Percentiles rank a stretch among this genome's conserved stretches.
Conservation (phyloP, 208 protist genomes). For the Wallacemonas collosoma region DNA sequence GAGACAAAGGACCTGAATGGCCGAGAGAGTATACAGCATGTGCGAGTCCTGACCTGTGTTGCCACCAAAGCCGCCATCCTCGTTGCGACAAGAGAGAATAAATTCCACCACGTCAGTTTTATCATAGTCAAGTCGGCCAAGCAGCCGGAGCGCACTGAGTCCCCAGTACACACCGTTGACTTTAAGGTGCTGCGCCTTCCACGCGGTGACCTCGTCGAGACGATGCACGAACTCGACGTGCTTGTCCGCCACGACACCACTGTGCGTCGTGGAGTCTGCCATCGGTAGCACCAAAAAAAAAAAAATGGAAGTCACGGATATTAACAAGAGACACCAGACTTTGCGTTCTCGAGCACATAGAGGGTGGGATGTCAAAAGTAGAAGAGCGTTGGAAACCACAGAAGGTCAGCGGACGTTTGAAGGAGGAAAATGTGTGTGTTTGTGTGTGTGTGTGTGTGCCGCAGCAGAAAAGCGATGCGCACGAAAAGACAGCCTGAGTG, state of each 20-base stretch:
- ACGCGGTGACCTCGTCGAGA: slow-evolving; percentile 85
- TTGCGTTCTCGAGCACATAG: too few relatives aligned
- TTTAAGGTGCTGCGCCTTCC: slow-evolving; percentile 96
- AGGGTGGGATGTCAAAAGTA: too few relatives aligned
- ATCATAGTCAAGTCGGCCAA: slow-evolving; percentile 80
- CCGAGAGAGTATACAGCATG: slow-evolving; percentile 98
- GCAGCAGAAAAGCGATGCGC: too few relatives aligned
- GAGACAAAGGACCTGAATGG: slow-evolving; percentile 94
- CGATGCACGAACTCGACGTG: slow-evolving; percentile 79
- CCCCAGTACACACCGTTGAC: slow-evolving; percentile 98
- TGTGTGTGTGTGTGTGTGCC: too few relatives aligned
- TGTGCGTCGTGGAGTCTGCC: too few relatives aligned
- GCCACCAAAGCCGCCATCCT: slow-evolving; percentile 97
- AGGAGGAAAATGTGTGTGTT: too few relatives aligned
- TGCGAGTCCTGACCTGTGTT: slow-evolving; percentile 97
- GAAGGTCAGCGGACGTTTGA: too few relatives aligned
- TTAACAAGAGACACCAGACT: too few relatives aligned
- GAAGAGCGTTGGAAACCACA: too few relatives aligned
- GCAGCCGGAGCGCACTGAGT: slow-evolving; percentile 81
- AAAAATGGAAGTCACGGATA: too few relatives aligned
- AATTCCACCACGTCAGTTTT: slow-evolving; percentile 91
- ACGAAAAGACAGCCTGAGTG: too few relatives aligned
- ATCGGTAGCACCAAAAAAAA: too few relatives aligned
- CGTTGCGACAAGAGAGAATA: slow-evolving; percentile 91
- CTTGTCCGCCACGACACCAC: slow-evolving; percentile 45